Percentiles rank a stretch among this genome's conserved stretches.
Evolutionary conservation across 148 eudicot species (phyloP).

Genomic region (Amaranthus cruentus): DNA sequence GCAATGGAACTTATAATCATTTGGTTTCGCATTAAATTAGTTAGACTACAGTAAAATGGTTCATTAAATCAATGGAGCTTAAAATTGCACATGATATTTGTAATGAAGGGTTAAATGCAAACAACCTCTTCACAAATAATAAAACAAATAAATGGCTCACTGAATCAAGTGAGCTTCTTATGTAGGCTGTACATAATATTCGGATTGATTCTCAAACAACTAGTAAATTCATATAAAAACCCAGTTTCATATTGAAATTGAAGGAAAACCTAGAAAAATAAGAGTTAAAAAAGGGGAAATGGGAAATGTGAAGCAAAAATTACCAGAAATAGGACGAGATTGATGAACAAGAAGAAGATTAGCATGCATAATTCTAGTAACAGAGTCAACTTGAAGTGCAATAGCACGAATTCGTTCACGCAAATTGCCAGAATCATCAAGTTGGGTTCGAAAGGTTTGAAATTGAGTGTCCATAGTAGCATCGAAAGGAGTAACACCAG

Average conservation of each 20-base stretch:
- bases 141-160: too few relatives aligned
- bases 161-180: too few relatives aligned
- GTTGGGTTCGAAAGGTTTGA: slow-evolving; percentile 52
- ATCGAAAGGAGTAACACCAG: slow-evolving; percentile 26
- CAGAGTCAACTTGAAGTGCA: slow-evolving; percentile 63
- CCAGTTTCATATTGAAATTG: too few relatives aligned
- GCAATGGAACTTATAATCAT: neutral
- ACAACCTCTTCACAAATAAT: neutral
- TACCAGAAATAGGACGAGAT: slow-evolving; percentile 74
- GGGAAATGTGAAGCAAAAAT: neutral
- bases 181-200: too few relatives aligned
- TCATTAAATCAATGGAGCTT: too few relatives aligned
- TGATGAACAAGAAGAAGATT: slow-evolving; percentile 78
- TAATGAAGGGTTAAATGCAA: too few relatives aligned
- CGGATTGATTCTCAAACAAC: neutral
- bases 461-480: slow-evolving; percentile 57
- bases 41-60: neutral
- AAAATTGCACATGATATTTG: too few relatives aligned
- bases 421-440: slow-evolving; percentile 59
- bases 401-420: slow-evolving; percentile 63
- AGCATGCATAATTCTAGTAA: slow-evolving; percentile 64
- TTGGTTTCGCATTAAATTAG: neutral
- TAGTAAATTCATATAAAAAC: neutral
- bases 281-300: neutral
- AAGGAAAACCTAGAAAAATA: neutral